A percentile compares a stretch with the other conserved stretches of the same genome.
phyloP scores from a whole-genome alignment of 2,329 filamentous ascomycete species.

The Neospermospora avenae region DNA sequence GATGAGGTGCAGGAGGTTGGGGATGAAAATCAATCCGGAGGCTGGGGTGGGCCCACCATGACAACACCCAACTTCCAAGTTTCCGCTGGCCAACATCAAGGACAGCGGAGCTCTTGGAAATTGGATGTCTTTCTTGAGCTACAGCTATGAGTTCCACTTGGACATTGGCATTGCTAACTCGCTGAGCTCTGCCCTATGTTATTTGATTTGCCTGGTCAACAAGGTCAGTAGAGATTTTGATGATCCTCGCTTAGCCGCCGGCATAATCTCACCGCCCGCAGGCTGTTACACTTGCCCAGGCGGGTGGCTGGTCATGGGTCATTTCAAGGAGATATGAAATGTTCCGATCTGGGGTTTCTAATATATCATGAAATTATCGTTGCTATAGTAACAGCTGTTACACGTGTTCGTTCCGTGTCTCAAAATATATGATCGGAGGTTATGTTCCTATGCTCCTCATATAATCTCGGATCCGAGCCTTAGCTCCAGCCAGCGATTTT shows the following conservation, averaged over 20 bases:
- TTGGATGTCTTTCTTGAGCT: not conserved
- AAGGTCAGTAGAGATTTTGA: not conserved
- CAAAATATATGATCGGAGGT: too few species aligned
- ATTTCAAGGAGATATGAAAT: too few species aligned
- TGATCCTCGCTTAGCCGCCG: not conserved
- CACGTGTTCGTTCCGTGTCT: too few species aligned
- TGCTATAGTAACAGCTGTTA: too few species aligned
- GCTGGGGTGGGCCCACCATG: not conserved
- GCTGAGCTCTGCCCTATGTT: not conserved
- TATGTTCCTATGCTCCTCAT: too few species aligned
- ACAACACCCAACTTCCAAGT: slow-evolving; percentile 1
- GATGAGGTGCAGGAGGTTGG: not conserved
- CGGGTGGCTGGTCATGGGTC: not conserved
- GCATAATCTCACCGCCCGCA: not conserved
- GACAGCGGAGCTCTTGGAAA: slow-evolving; percentile 1
- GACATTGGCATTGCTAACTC: not conserved
- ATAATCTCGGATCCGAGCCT: too few species aligned
- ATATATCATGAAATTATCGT: too few species aligned
- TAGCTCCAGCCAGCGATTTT: too few species aligned
- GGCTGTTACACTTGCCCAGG: not conserved
- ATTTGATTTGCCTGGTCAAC: not conserved
- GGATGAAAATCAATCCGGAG: not conserved
- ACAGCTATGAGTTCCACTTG: not conserved
- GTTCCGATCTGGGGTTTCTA: too few species aligned
- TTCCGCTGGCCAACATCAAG: not conserved